Conservation (phyloP, 192 early-diverging fungal species). For the Coemansia sp. region DNA sequence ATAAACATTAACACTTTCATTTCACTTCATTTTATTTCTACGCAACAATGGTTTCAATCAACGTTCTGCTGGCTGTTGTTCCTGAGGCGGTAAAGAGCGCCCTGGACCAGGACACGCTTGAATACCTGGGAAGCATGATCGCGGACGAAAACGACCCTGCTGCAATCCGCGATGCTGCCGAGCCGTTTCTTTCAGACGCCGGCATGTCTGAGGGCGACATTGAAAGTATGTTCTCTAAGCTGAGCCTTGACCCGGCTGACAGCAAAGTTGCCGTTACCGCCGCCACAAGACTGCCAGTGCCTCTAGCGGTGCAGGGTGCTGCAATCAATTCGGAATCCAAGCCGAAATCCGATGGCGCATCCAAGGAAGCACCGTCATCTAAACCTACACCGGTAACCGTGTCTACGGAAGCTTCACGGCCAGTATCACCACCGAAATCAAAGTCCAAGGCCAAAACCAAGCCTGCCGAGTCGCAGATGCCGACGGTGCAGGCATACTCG, state of each 20-base stretch:
- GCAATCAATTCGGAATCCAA: not conserved
- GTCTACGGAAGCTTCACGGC: not conserved
- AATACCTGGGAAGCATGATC: conserved; percentile 48
- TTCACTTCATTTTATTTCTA: not conserved
- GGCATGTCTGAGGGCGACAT: conserved; percentile 57
- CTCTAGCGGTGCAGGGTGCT: conserved; percentile 3
- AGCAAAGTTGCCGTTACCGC: conserved; percentile 3
- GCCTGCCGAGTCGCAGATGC: conserved; percentile 34
- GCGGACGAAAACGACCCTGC: conserved; percentile 40
- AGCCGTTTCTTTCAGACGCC: conserved; percentile 63
- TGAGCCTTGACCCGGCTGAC: conserved; percentile 16
- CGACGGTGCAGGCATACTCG: conserved; percentile 64
- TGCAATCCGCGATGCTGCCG: conserved; percentile 59
- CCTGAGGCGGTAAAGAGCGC: conserved; percentile 29
- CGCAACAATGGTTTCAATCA: conserved; percentile 22
- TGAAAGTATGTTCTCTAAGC: conserved; percentile 50
- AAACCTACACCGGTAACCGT: not conserved
- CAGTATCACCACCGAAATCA: conserved; percentile 8
- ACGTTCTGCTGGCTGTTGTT: conserved; percentile 21
- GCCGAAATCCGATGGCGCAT: not conserved
- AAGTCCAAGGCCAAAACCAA: conserved; percentile 26
- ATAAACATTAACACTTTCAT: not conserved
- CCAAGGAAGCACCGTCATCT: not conserved
- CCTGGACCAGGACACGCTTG: conserved; percentile 53
- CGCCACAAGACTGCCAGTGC: conserved; percentile 12